Percentiles rank a stretch among this genome's conserved stretches.
Conservation (phyloP, 176 grass and related monocot species). For the Cocos nucifera region DNA sequence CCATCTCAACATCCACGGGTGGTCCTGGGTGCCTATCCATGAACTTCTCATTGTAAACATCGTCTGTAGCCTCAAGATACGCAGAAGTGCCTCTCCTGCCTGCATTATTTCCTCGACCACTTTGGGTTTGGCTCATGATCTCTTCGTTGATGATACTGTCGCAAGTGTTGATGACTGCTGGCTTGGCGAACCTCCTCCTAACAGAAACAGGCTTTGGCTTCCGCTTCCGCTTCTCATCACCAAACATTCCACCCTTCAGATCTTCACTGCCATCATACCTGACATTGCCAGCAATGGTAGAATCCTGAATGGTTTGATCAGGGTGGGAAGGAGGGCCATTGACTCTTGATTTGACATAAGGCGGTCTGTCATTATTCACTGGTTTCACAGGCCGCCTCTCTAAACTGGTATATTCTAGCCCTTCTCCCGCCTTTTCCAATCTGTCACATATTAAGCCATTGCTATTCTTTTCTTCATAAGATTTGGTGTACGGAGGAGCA, state of each 20-base stretch:
- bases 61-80: constrained; percentile 5
- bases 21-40: not conserved
- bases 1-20: constrained; percentile 28
- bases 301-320: constrained; percentile 8
- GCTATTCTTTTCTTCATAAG: constrained; percentile 33
- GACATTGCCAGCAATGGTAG: constrained; percentile 1
- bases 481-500: constrained; percentile 52
- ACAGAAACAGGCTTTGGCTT: constrained; percentile 32
- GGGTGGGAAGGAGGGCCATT: not conserved
- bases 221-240: constrained; percentile 19
- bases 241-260: constrained; percentile 13
- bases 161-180: constrained; percentile 20
- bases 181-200: constrained; percentile 41
- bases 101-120: constrained; percentile 22
- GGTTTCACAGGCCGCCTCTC: constrained; percentile 27
- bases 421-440: constrained; percentile 6
- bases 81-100: constrained; percentile 29
- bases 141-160: constrained; percentile 18
- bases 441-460: constrained; percentile 7
- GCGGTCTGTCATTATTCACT: constrained; percentile 25
- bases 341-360: constrained; percentile 61
- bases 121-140: constrained; percentile 22
- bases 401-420: constrained; percentile 18
- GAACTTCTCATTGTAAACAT: constrained; percentile 27
- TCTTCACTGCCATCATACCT: constrained; percentile 11